A percentile compares a stretch with the other conserved stretches of the same genome.
Evolutionary conservation across 2,329 filamentous ascomycete species (phyloP).

Genomic region (Penicillium griseofulvum): DNA sequence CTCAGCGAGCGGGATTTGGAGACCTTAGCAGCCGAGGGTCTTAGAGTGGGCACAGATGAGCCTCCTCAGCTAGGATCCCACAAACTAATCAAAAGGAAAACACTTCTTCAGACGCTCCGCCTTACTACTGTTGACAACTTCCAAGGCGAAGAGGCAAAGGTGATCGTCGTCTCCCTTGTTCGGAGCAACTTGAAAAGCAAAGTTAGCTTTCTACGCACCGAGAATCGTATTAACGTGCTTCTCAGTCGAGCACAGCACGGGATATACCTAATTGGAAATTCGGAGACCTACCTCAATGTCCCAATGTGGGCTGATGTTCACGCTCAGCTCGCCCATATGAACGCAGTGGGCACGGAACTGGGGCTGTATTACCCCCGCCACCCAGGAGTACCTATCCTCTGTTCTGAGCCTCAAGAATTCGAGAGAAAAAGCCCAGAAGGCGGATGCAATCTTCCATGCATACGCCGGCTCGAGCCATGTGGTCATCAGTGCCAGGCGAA

Average conservation of each 20-base stretch:
- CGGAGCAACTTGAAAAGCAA: conserved; percentile 58
- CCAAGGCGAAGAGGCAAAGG: conserved; percentile 67
- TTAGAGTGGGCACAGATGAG: too few species aligned
- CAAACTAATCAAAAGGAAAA: conserved; percentile 5
- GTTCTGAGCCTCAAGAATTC: conserved; percentile 9
- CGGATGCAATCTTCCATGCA: conserved; percentile 9
- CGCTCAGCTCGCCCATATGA: background rate
- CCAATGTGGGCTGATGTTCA: conserved; percentile 13
- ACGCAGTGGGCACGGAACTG: conserved; percentile 4
- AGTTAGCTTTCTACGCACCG: conserved; percentile 61
- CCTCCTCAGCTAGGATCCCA: too few species aligned
- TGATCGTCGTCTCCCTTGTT: conserved; percentile 64
- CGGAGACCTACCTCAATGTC: conserved; percentile 8
- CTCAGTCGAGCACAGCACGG: conserved; percentile 41
- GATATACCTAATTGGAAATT: conserved; percentile 13
- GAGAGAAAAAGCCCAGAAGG: conserved; percentile 9
- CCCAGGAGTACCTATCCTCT: background rate
- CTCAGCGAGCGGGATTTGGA: conserved; percentile 10
- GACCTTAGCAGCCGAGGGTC: background rate
- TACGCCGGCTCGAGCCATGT: conserved; percentile 12
- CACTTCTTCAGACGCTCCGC: conserved; percentile 12
- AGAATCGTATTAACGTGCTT: conserved; percentile 64
- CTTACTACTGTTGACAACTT: conserved; percentile 67
- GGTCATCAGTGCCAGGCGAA: conserved; percentile 12
- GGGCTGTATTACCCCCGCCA: conserved; percentile 11